phyloP scores from a whole-genome alignment of 306 rosid genomes.

The Herpetospermum pedunculosum region DNA sequence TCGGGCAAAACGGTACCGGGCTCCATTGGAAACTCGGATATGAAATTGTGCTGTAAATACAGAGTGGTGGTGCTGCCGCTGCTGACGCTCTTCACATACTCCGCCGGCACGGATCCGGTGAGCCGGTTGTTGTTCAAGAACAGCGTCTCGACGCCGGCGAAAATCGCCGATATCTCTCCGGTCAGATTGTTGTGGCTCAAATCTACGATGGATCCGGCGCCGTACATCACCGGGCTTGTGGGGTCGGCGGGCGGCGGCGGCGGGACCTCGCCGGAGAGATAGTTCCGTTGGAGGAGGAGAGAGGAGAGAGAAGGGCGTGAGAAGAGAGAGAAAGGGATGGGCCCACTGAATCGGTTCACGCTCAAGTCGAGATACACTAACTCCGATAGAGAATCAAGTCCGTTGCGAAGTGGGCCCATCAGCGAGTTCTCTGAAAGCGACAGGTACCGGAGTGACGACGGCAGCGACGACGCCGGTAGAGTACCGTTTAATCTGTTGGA shows the following conservation, averaged over 20 bases:
- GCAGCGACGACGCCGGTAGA: constrained; percentile 27
- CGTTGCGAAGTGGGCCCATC: constrained; percentile 57
- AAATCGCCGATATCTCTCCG: constrained; percentile 34
- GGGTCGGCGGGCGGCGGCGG: neutral
- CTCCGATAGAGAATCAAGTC: constrained; percentile 31
- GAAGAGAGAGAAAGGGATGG: constrained; percentile 49
- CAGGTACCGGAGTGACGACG: constrained; percentile 54
- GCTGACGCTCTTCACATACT: constrained; percentile 42
- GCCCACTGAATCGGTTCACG: constrained; percentile 42
- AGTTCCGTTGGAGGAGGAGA: constrained; percentile 53
- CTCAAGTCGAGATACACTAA: constrained; percentile 50
- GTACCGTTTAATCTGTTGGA: constrained; percentile 34
- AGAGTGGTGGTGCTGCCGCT: constrained; percentile 48
- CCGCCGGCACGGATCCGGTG: constrained; percentile 42
- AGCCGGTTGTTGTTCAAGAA: constrained; percentile 60
- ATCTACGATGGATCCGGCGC: constrained; percentile 46
- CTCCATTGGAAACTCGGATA: constrained; percentile 25
- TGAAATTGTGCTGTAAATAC: constrained; percentile 61
- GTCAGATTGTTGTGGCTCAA: constrained; percentile 46
- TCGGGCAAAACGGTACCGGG: constrained; percentile 34
- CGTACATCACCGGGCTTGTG: constrained; percentile 13
- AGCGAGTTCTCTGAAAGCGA: constrained; percentile 39
- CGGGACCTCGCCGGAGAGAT: constrained; percentile 49
- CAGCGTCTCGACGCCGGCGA: constrained; percentile 51
- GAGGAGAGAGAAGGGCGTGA: constrained; percentile 28